A percentile compares a stretch with the other conserved stretches of the same genome.
Evolutionary conservation across 352 stramenopile genomes (phyloP).

Genomic region (Pythium dissotocum): DNA sequence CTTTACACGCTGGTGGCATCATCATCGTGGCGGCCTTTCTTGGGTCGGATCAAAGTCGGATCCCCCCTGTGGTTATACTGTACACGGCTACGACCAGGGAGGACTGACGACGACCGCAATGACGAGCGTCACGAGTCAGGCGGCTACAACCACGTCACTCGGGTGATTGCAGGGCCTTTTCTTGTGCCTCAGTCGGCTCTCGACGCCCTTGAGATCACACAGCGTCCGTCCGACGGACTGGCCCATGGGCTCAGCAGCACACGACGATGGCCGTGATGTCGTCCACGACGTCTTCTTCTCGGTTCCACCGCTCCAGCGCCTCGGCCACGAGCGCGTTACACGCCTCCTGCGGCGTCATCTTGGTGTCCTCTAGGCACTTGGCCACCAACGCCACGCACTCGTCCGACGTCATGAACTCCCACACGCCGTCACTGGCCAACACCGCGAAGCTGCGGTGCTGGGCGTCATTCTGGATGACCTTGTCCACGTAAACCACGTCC

Average conservation of each 20-base stretch:
- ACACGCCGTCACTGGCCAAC: constrained; percentile 81
- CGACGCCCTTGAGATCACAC: too few relatives aligned
- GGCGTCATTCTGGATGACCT: constrained; percentile 27
- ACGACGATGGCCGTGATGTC: constrained; percentile 76
- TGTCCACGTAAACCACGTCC: constrained; percentile 54
- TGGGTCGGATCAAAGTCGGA: too few relatives aligned
- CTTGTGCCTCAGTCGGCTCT: not conserved
- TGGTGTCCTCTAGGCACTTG: constrained; percentile 42
- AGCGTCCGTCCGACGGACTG: not conserved
- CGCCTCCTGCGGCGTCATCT: constrained; percentile 61
- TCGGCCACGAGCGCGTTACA: constrained; percentile 71
- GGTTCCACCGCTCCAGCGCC: constrained; percentile 72
- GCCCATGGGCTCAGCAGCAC: constrained; percentile 47
- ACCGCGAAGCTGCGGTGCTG: constrained; percentile 56
- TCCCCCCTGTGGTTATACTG: not conserved
- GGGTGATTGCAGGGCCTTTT: not conserved
- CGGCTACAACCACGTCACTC: not conserved
- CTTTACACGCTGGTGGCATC: too few relatives aligned
- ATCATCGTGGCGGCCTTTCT: too few relatives aligned
- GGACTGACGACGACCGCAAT: not conserved
- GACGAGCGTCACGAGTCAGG: not conserved
- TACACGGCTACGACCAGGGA: not conserved
- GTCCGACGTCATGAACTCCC: constrained; percentile 80
- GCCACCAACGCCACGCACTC: constrained; percentile 70
- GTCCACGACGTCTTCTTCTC: constrained; percentile 81